These are phyloP conservation scores for Trichoderma aggressivum DNA, from an alignment of 2,329 filamentous ascomycete species.

Conservation along the genomic window DNA sequence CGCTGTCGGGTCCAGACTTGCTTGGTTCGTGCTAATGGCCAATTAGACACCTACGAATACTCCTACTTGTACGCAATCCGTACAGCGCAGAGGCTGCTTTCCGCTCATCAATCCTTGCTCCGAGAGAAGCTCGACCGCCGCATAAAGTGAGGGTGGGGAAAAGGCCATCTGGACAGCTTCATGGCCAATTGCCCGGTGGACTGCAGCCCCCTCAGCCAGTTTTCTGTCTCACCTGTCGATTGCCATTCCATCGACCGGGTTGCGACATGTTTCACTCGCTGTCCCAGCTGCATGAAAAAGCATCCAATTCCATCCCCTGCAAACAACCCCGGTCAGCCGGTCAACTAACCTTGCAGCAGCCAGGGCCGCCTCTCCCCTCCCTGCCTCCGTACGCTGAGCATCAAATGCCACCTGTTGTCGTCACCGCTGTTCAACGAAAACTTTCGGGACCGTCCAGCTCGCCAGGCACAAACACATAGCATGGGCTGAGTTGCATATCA, in stretches of 20 bases:
- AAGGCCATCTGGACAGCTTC: not conserved
- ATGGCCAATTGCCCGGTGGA: not conserved
- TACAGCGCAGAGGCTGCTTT: not conserved
- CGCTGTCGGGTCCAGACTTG: not conserved
- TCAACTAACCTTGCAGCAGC: constrained; percentile 14
- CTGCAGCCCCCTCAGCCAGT: not conserved
- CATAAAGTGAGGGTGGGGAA: constrained; percentile 1
- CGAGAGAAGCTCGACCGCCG: not conserved
- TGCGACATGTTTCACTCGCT: constrained; percentile 15
- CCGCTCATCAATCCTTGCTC: not conserved
- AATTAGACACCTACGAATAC: not conserved
- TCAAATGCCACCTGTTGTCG: not conserved
- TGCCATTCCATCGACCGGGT: not conserved
- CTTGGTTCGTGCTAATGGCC: not conserved
- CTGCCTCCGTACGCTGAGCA: constrained; percentile 5
- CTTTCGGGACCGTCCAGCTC: not conserved
- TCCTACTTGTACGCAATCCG: not conserved
- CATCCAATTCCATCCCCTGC: constrained; percentile 16
- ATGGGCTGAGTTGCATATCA: not conserved
- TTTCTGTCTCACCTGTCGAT: not conserved
- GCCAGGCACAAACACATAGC: constrained; percentile 7
- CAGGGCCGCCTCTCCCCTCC: constrained; percentile 10
- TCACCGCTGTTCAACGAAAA: constrained; percentile 7
- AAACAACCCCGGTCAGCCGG: constrained; percentile 9
- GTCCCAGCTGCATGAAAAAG: constrained; percentile 11